Evolutionary conservation across 2,329 filamentous ascomycete genomes (phyloP).

Genomic region (Talaromyces islandicus): DNA sequence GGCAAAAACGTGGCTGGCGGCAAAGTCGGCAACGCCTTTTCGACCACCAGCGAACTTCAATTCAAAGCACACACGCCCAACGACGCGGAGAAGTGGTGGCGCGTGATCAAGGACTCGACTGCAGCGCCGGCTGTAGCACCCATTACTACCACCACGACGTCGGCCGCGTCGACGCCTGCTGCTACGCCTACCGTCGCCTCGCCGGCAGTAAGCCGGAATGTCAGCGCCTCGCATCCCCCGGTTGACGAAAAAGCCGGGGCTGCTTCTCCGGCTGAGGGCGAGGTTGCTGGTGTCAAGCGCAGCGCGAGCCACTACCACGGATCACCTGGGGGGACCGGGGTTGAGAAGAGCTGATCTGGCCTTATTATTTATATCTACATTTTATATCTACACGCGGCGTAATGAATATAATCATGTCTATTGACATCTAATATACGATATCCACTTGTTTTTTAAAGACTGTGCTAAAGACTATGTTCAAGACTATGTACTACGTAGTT

Average conservation of each 20-base stretch:
- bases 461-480: too few species aligned
- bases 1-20: constrained; percentile 82
- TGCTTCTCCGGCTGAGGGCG: neutral
- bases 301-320: constrained; percentile 24
- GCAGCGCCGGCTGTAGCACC: neutral
- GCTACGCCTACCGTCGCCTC: neutral
- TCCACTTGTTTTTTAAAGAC: too few species aligned
- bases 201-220: constrained; percentile 5
- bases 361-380: neutral
- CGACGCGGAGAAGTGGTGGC: constrained; percentile 81
- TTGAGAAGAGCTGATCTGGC: constrained; percentile 1
- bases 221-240: constrained; percentile 7
- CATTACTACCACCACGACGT: constrained; percentile 1
- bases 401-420: neutral
- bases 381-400: neutral
- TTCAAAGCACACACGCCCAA: constrained; percentile 82
- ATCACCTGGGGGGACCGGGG: constrained; percentile 20
- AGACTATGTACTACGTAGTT: neutral
- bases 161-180: neutral
- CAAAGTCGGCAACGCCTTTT: constrained; percentile 72
- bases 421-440: neutral
- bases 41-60: constrained; percentile 69
- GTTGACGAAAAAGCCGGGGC: neutral
- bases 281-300: constrained; percentile 15
- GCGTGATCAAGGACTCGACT: constrained; percentile 52